Evolutionary conservation across 805 yeast genomes (phyloP), one percentile per base, ranked within the genome.

Genomic region (Dipodascus geniculatus): DNA sequence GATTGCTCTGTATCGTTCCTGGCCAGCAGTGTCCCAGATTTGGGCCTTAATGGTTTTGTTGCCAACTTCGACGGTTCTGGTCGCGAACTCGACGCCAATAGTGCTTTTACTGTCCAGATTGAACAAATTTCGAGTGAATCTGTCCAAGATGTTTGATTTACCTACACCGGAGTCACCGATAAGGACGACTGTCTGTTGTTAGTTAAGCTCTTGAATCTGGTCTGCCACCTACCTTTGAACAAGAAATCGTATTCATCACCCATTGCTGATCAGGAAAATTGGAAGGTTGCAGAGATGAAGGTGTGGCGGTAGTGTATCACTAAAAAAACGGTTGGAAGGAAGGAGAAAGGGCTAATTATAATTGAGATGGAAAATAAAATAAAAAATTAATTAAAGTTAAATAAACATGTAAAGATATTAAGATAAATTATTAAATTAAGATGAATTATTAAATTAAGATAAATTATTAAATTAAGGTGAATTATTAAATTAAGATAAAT

Each of bases 1-100:
- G 69, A 91, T 91, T 48, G 99, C 98, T 63, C 99, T 81, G 75
- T 93, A 91, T 69, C 99, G 82, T 71, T 91, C 99, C 74, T 91
- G 99, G 57, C 99, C 99, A 1, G 99, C 99, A 38, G 99, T 91
- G 71, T 91, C 99, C 99, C 99, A 91, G 67, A 91, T 91, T 75
- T 91, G 99, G 64, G 95, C 81, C 72, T 91, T 91, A 69, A 91
- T 90, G 56, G 95, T 88, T 74, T 91, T 93, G 61, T 96, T 96
- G 66, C 93, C 98, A 56, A 93, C 79, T 64, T 87, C 95, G 54
- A 93, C 82, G 2, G 97, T 90, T 68, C 97, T 79, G 22, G 98
- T 93, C 48, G 98, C 98, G 73, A 91, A 91, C 71, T 93, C 99
- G 51, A 93, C 99, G 50, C 99, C 99, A 66, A 91, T 91, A 23